Evolutionary conservation across 768 basidiomycete species (phyloP).

Genomic region (Mycena galopus): DNA sequence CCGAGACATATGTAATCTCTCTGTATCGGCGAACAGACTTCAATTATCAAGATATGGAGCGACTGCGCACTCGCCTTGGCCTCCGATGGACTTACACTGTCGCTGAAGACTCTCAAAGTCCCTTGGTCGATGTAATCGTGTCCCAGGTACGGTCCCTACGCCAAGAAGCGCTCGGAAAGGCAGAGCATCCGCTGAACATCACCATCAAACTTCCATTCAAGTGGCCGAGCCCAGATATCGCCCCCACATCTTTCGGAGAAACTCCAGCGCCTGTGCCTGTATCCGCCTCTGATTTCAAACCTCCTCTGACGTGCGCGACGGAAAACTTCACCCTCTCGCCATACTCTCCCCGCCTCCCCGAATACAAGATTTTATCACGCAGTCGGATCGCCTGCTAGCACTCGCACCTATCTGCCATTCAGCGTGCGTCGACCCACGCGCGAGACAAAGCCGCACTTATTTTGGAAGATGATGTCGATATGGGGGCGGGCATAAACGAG

Average conservation of each 20-base stretch:
- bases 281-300: conserved; percentile 8
- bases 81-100: background rate
- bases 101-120: conserved; percentile 14
- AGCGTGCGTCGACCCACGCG: conserved; percentile 36
- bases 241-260: background rate
- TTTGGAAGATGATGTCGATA: conserved; percentile 86
- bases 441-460: conserved; percentile 60
- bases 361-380: conserved; percentile 66
- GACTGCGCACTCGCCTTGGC: background rate
- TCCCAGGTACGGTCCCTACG: conserved; percentile 22
- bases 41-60: conserved; percentile 71
- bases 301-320: conserved; percentile 60
- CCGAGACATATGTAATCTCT: conserved; percentile 69
- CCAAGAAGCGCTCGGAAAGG: conserved; percentile 2
- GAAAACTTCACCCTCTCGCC: conserved; percentile 53
- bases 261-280: background rate
- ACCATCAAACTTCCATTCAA: conserved; percentile 39
- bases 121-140: conserved; percentile 22
- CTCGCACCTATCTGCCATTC: conserved; percentile 71
- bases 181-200: background rate
- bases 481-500: conserved; percentile 71
- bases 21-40: conserved; percentile 67
- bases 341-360: conserved; percentile 53
- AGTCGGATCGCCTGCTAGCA: conserved; percentile 80
- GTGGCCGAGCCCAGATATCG: conserved; percentile 45